A percentile compares a stretch with the other conserved stretches of the same genome.
Evolutionary conservation across 2,329 filamentous ascomycete species (phyloP).

Genomic region (Orbilia oligospora): DNA sequence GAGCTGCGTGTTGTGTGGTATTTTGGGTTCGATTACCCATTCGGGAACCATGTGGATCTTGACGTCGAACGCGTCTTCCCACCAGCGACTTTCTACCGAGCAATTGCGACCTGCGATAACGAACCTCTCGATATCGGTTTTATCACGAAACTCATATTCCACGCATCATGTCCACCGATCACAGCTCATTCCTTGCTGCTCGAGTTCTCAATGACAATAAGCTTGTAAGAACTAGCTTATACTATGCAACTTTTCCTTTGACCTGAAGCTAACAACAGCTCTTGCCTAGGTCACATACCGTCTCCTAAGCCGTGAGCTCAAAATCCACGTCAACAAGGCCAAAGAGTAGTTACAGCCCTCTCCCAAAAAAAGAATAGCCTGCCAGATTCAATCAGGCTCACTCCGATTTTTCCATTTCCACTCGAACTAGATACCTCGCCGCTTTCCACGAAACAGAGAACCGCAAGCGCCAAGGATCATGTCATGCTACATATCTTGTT

Average conservation of each 20-base stretch:
- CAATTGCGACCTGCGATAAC: slow-evolving; percentile 24
- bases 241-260: not conserved
- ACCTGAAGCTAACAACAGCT: slow-evolving; percentile 15
- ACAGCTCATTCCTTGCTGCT: slow-evolving; percentile 56
- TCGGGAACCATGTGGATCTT: slow-evolving; percentile 37
- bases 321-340: slow-evolving; percentile 86
- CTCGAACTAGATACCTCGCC: slow-evolving; percentile 84
- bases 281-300: slow-evolving; percentile 84
- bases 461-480: slow-evolving; percentile 77
- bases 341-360: slow-evolving; percentile 78
- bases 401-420: slow-evolving; percentile 68
- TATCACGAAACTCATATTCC: not conserved
- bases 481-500: slow-evolving; percentile 94
- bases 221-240: slow-evolving; percentile 28
- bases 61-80: slow-evolving; percentile 47
- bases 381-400: slow-evolving; percentile 47
- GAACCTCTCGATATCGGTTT: not conserved
- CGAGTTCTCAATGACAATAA: slow-evolving; percentile 58
- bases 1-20: slow-evolving; percentile 35
- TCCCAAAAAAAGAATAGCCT: not conserved
- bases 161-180: slow-evolving; percentile 47
- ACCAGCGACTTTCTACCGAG: slow-evolving; percentile 17
- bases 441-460: slow-evolving; percentile 78
- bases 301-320: slow-evolving; percentile 82
- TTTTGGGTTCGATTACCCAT: not conserved